These are phyloP conservation scores for Rasamsonia emersonii DNA, from an alignment of 2,329 filamentous ascomycete genomes.

Conservation along the genomic window DNA sequence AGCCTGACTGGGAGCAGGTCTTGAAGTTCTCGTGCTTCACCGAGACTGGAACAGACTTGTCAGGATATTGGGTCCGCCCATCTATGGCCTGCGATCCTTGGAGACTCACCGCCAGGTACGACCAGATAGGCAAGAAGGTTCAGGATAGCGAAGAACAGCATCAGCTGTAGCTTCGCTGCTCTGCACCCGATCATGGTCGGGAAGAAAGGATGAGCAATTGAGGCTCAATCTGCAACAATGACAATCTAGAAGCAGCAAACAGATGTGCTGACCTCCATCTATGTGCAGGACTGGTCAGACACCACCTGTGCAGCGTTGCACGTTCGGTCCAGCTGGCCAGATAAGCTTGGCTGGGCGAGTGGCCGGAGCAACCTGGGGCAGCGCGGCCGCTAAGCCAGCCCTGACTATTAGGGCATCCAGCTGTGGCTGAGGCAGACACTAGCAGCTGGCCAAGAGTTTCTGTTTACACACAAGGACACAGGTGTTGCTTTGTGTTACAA, in stretches of 20 bases:
- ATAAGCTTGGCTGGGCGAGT: constrained; percentile 3
- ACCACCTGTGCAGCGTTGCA: constrained; percentile 3
- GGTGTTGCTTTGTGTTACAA: no score
- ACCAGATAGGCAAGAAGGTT: constrained; percentile 52
- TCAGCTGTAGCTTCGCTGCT: constrained; percentile 55
- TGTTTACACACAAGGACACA: no score
- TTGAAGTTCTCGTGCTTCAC: constrained; percentile 98
- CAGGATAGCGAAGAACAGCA: constrained; percentile 53
- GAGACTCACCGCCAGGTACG: constrained; percentile 54
- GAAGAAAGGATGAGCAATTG: constrained; percentile 20
- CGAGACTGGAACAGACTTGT: constrained; percentile 45
- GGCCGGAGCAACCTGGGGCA: no score
- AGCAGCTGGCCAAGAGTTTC: no score
- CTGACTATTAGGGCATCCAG: no score
- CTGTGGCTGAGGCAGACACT: no score
- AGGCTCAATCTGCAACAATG: constrained; percentile 23
- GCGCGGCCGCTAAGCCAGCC: no score
- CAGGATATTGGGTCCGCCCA: constrained; percentile 1
- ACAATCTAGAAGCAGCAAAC: constrained; percentile 10
- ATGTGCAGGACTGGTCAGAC: constrained; percentile 13
- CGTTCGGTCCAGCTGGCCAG: constrained; percentile 5
- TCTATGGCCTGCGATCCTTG: constrained; percentile 1
- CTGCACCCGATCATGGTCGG: constrained; percentile 43
- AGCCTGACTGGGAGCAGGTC: constrained; percentile 89
- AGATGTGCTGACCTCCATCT: constrained; percentile 23